Evolutionary conservation across 2,329 filamentous ascomycete species (phyloP), one percentile per base, ranked within the genome.

Genomic region (Dendryphion nanum): DNA sequence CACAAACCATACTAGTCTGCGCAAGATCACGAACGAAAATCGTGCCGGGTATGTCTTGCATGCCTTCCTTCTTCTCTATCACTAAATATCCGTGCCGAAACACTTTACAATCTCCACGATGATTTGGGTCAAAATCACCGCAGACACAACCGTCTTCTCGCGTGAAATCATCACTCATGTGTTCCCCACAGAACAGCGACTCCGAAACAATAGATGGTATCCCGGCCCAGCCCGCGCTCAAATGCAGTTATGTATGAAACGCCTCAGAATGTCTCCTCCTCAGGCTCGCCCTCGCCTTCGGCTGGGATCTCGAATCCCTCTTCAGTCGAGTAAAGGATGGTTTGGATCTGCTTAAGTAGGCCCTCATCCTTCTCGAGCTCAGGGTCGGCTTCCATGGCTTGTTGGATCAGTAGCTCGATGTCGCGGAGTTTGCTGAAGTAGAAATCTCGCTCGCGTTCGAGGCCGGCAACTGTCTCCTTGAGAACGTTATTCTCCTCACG

Each of bases 401-500:
- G 86, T 73, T 98, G 93, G 38, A 98, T 80, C 57, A 98, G 74
- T 50, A 98, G 74, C 72, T 98, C 93, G 55, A 98, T 98, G 64
- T 98, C 93, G 42, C 93, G 81, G 49, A 98, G 78, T 76, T 98
- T 98, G 78, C 88, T 94, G 71, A 98, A 98, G 76, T 98, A 98
- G 67, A 98, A 98, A 67, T 98, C 93, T 34, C 93, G 81, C 74
- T 98, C 93, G 56, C 93, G 85, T 76, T 98, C 93, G 29, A 98
- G 76, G 1, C 93, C 93, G 10, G 81, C 77, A n/a, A 98, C 91
- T 0, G 89, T 95, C 73, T 97, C 91, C 77, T 95, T 95, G 53
- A 97, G 77, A 18, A 86, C 86, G 29, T 79, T 78, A 63, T 95
- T 93, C 76, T 97, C 93, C 61, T 86, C 79, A 64, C 87, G 81